These are phyloP conservation scores for Pulicaria dysenterica DNA, from an alignment of 129 eudicot species.

Conservation along the genomic window DNA sequence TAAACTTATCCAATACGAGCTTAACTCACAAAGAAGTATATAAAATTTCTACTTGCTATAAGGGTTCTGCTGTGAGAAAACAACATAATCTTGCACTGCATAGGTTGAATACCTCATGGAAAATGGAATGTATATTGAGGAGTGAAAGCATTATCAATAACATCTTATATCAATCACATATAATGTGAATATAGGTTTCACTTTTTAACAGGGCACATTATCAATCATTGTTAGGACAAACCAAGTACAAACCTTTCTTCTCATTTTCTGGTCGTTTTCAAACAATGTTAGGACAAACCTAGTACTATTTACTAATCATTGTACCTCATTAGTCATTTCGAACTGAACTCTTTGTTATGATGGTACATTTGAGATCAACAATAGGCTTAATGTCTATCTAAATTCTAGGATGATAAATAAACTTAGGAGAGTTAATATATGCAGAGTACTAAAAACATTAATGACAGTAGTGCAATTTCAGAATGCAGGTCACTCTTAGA, in stretches of 20 bases:
- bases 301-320: conserved; percentile 14
- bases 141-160: background rate
- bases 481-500: background rate
- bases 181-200: background rate
- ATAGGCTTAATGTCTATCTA: background rate
- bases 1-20: background rate
- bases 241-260: background rate
- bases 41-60: conserved; percentile 8
- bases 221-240: background rate
- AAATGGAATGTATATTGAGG: conserved; percentile 5
- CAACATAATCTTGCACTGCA: background rate
- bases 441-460: conserved; percentile 1
- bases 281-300: background rate
- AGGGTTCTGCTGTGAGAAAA: conserved; percentile 2
- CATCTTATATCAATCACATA: background rate
- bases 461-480: background rate
- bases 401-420: conserved; percentile 16
- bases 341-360: background rate
- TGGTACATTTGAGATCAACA: background rate
- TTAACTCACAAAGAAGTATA: background rate
- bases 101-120: background rate
- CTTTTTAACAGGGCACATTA: background rate
- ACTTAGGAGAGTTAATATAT: conserved; percentile 3
- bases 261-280: background rate
- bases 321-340: conserved; percentile 19